Evolutionary conservation across 371 early-diverging fungal species (phyloP).

Genomic region (Apophysomyces sp.): DNA sequence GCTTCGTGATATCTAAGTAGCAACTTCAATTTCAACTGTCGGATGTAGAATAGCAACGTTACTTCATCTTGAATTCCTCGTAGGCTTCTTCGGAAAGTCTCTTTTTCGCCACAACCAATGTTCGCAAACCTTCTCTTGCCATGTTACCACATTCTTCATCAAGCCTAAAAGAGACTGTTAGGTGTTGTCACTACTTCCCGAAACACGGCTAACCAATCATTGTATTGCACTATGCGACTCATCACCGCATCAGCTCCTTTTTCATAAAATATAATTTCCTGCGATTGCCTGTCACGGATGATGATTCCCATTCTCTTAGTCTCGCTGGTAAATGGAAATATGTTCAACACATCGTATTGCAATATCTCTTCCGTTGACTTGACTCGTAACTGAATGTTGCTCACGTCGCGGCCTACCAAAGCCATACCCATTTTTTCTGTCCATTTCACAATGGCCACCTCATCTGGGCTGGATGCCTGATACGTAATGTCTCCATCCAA

Average conservation of each 20-base stretch:
- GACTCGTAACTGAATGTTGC: conserved; percentile 70
- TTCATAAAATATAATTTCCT: conserved; percentile 83
- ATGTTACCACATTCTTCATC: conserved; percentile 99
- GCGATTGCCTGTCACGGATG: conserved; percentile 66
- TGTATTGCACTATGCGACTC: conserved; percentile 88
- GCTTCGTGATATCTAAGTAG: conserved; percentile 68
- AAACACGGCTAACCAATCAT: conserved; percentile 78
- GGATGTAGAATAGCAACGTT: not conserved
- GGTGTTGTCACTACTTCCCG: not conserved
- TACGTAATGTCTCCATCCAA: conserved; percentile 65
- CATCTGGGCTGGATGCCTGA: conserved; percentile 99
- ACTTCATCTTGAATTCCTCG: conserved; percentile 62
- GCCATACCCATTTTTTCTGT: conserved; percentile 89
- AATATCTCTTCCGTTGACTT: conserved; percentile 40
- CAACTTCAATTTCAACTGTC: not conserved
- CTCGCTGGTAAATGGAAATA: conserved; percentile 98
- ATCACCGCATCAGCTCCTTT: conserved; percentile 99
- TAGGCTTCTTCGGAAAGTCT: conserved; percentile 76
- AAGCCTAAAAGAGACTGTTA: conserved; percentile 38
- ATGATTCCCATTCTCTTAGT: conserved; percentile 99
- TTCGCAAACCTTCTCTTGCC: conserved; percentile 99
- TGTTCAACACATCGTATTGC: conserved; percentile 83
- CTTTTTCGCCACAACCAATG: conserved; percentile 94
- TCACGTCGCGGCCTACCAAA: conserved; percentile 75
- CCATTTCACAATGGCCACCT: conserved; percentile 99